These are phyloP conservation scores for Hyaloperonospora arabidopsidis DNA, from an alignment of 352 stramenopile species.

Conservation along the genomic window DNA sequence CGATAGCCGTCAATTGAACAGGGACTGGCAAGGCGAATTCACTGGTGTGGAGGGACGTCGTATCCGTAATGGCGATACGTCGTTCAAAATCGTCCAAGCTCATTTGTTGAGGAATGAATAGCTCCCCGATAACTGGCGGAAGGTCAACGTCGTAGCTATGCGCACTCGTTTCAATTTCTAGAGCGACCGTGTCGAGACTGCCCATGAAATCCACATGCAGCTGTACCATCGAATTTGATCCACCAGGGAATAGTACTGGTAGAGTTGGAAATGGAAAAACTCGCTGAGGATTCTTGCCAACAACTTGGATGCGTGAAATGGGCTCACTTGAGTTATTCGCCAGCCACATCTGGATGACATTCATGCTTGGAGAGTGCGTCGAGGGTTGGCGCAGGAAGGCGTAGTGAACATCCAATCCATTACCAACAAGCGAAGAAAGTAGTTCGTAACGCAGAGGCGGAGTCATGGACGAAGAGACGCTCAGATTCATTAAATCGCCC, in stretches of 20 bases:
- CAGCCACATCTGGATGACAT: conserved; percentile 64
- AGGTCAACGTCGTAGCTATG: conserved; percentile 55
- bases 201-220: conserved; percentile 80
- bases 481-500: conserved; percentile 57
- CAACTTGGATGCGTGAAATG: conserved; percentile 43
- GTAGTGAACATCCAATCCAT: conserved; percentile 61
- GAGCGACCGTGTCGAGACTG: conserved; percentile 52
- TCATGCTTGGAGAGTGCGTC: conserved; percentile 55
- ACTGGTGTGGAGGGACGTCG: conserved; percentile 47
- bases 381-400: conserved; percentile 56
- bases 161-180: conserved; percentile 51
- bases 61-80: conserved; percentile 49
- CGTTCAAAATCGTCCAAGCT: conserved; percentile 65
- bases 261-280: conserved; percentile 80
- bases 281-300: conserved; percentile 32
- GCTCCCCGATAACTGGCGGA: conserved; percentile 48
- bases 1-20: conserved; percentile 41
- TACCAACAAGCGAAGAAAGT: conserved; percentile 42
- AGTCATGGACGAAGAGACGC: conserved; percentile 33
- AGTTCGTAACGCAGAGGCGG: conserved; percentile 37
- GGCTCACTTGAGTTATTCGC: conserved; percentile 57
- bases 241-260: conserved; percentile 74
- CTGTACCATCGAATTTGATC: conserved; percentile 60
- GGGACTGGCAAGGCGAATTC: conserved; percentile 46
- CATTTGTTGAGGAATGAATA: conserved; percentile 65